Base-by-base conservation (phyloP, 192 early-diverging fungal species). In the Podila horticola region DNA sequence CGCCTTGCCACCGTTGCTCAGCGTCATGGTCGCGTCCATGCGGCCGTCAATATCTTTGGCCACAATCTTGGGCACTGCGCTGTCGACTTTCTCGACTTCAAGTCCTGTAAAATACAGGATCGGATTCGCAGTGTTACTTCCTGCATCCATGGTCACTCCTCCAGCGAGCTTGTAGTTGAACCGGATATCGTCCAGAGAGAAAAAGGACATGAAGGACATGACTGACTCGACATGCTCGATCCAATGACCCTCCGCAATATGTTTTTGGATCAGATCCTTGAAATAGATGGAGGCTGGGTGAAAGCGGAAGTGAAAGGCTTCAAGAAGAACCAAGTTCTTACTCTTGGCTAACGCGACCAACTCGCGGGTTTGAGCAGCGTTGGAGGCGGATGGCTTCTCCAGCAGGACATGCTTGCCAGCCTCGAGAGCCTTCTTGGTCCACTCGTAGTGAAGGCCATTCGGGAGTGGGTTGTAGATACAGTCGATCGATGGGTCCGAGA, bases 401-500 rank as follows among this genome's bases (percentile, higher is more conserved):
- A 85, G 71, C 12, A 92, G 74, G 30, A 92, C 79, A 58, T 92
- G 88, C 58, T 92, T 92, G 19, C 87, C 85, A 19, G 86, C 84
- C 11, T 69, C 65, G 22, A 89, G 79, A 5, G 88, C 85, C 45
- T 79, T 76, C 36, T 84, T 60, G 8, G 88, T 66, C 86, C 84
- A 86, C 58, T 83, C 67, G 41, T 67, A 82, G 62, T 91, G 90
- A 11, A 89, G 74, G 19, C 79, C 74, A 55, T 88, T 89, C 0
- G 90, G 89, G 2, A 84, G 49, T 20, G 88, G 88, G 60, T 89
- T 91, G 73, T 90, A 91, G 20, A 91, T 85, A n/a, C 79, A 86
- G 38, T 91, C 89, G 48, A 91, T 74, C 22, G 58, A 64, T 29
- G 84, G 79, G 34, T 84, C 79, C 24, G 48, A 48, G 45, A 91